Base-by-base conservation (phyloP, 2,329 filamentous ascomycete genomes). In the Aureobasidium sp. region DNA sequence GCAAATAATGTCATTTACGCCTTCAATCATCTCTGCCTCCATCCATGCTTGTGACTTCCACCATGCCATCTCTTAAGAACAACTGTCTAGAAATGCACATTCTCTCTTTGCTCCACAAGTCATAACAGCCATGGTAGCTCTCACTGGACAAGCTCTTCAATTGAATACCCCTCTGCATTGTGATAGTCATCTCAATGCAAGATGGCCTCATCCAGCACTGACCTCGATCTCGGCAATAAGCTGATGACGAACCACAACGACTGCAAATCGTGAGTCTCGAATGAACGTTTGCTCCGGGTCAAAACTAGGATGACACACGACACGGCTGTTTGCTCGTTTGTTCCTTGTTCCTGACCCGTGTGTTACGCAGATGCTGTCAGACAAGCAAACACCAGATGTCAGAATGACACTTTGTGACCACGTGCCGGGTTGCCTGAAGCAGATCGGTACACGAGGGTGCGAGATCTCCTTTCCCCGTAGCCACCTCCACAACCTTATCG, bases 1-100 rank as follows among this genome's bases (percentile, higher is more conserved):
- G 39, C 47, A 54, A 60, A 44, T 61, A 61, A 61, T 61, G 59
- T 61, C 59, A 61, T 61, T 61, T 52, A 61, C 21, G 59, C 37
- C 45, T 48, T 47, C 34, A 52, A 37, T 21, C 9, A n/a, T n/a
- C n/a, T n/a, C n/a, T n/a, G n/a, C n/a, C n/a, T n/a, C n/a, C n/a
- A n/a, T n/a, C n/a, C n/a, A n/a, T 27, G 15, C 47, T 9, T 53
- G 27, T 54, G 50, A 54, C 37, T n/a, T 21, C 21, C 1, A 21
- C 21, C 21, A 21, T 21, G 1, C 21, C 21, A 21, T 21, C 21
- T n/a, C n/a, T n/a, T n/a, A n/a, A n/a, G n/a, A n/a, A n/a, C n/a
- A n/a, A n/a, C n/a, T n/a, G n/a, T n/a, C n/a, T n/a, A n/a, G n/a
- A n/a, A n/a, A n/a, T n/a, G n/a, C n/a, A n/a, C n/a, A n/a, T n/a